Percentiles rank a stretch among this genome's conserved stretches.
These are phyloP conservation scores for Kluyveromyces nonfermentans DNA, from an alignment of 805 yeast genomes.

Conservation along the genomic window DNA sequence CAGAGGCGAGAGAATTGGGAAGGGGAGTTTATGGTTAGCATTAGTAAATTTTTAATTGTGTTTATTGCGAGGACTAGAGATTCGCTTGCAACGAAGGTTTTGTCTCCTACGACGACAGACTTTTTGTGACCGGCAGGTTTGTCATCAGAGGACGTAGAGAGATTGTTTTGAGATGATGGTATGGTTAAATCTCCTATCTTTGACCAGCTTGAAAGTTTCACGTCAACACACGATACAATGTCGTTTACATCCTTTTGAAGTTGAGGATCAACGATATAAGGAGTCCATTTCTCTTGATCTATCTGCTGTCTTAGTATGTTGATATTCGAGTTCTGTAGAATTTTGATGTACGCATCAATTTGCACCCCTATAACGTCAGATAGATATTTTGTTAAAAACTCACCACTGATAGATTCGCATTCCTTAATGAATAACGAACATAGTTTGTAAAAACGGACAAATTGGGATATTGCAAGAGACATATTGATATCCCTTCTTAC, in stretches of 20 bases:
- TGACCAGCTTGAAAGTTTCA: constrained; percentile 44
- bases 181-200: constrained; percentile 24
- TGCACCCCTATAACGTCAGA: constrained; percentile 62
- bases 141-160: background rate
- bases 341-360: constrained; percentile 46
- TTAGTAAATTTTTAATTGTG: constrained; percentile 43
- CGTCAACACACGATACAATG: constrained; percentile 38
- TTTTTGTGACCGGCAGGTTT: constrained; percentile 27
- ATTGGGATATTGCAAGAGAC: constrained; percentile 46
- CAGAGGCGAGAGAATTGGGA: constrained; percentile 27
- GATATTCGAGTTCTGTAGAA: constrained; percentile 44
- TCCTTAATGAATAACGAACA: constrained; percentile 66
- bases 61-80: constrained; percentile 34
- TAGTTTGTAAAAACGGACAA: constrained; percentile 56
- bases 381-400: constrained; percentile 45
- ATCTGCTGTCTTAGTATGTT: constrained; percentile 39
- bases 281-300: constrained; percentile 75
- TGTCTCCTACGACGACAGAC: constrained; percentile 41
- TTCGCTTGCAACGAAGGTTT: constrained; percentile 50
- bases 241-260: constrained; percentile 44
- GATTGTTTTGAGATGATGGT: constrained; percentile 6
- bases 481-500: constrained; percentile 70
- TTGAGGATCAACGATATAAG: constrained; percentile 42
- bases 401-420: constrained; percentile 76
- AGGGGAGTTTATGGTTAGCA: constrained; percentile 50